Base-by-base conservation (phyloP, 305 asterid genomes). In the Fraxinus xanthoxyloides region DNA sequence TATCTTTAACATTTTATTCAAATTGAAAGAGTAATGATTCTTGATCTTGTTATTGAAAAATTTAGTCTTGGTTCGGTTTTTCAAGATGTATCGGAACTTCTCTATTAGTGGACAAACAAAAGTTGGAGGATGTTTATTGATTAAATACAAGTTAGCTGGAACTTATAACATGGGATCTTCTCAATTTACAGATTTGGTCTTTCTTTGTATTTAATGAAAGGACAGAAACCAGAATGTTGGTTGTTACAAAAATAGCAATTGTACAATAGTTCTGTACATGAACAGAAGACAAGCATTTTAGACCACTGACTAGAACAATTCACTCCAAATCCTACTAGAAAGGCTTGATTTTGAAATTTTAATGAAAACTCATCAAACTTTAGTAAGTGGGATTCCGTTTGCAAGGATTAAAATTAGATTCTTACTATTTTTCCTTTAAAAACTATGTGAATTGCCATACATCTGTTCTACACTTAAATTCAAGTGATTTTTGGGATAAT, bases 401-500 rank as follows among this genome's bases (percentile, higher is more conserved):
- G 74, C 19, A 13, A 28, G 10, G 74, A 51, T 51, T 5, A 17
- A 51, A n/a, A 51, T 24, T 51, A n/a, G 63, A 5, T 3, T 48
- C 19, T 48, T 1, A 51, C 63, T 26, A 0, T 19, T n/a, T 56
- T 12, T 56, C 4, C 67, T n/a, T 56, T n/a, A 19, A 56, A 56
- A 56, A 56, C 67, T 19, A 7, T 56, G 1, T 56, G 67, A 56
- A 56, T 56, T 56, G 5, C 63, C 67, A 19, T 21, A 56, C 4
- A 63, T 24, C 72, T 56, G 24, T 56, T 77, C 38, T 59, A 43
- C 79, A 72, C 81, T 30, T 77, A 56, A 79, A 82, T 38, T 78
- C 46, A 75, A 76, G 81, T 77, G 85, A 75, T 82, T 72, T 46
- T 80, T 80, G 85, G 82, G 80, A 86, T 80, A 76, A 38, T 75